Base-by-base conservation (phyloP, 2,329 filamentous ascomycete species). In the Diaporthe velutina region DNA sequence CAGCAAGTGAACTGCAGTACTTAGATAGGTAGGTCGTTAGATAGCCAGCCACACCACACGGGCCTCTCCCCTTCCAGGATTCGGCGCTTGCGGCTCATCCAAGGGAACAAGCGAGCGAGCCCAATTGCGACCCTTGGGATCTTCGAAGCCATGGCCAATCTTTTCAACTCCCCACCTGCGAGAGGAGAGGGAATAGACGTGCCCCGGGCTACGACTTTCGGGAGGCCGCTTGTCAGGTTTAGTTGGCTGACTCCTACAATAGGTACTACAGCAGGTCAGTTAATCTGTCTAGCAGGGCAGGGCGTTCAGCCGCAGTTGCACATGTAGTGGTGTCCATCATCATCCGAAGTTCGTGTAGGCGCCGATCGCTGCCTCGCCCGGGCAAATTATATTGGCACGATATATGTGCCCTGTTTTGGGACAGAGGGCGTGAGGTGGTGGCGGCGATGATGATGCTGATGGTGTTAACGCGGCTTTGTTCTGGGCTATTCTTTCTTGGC, bases 151-250 rank as follows among this genome's bases (percentile, higher is more conserved):
- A 38, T 35, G n/a, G 64, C 45, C 64, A 67, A 28, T 67, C 45
- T 67, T 67, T 67, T 42, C 38, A 4, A 10, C 33, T n/a, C 61
- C 42, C 64, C 64, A 52, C 64, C n/a, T 22, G 33, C 64, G 30
- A 52, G 22, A 42, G 57, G 33, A 28, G 45, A 52, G 8, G 30
- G 13, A 25, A 15, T n/a, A 52, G 45, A 28, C 15, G 35, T 50
- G 33, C 19, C 10, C 64, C 30, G 2, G 45, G 22, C n/a, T 35
- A 35, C 30, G 33, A 52, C 61, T 22, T 25, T 45, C 64, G 45
- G 64, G 45, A 67, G 64, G 45, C 64, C 64, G 64, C 45, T 52
- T 67, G 64, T 67, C 64, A 67, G 45, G n/a, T 52, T 25, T 52
- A 52, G 64, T 67, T 45, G 64, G 64, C 45, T 38, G 22, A n/a